Evolutionary conservation across 202 grass and related monocot species (phyloP).

Genomic region (Setaria viridis): DNA sequence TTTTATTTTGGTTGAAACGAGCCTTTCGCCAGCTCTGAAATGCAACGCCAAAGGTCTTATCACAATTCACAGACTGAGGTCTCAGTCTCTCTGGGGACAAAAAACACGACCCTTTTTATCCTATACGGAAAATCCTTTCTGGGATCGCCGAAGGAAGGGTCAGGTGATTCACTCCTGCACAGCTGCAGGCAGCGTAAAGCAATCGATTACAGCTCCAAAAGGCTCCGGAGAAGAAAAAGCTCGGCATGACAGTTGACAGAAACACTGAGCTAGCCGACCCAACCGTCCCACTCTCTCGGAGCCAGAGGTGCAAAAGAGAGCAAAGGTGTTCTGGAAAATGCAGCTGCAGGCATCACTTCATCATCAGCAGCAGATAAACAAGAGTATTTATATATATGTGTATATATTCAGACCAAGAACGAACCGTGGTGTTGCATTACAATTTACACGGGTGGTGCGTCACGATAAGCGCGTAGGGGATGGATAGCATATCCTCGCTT

Average conservation of each 20-base stretch:
- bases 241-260: conserved; percentile 19
- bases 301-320: background rate
- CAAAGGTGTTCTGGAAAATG: conserved; percentile 5
- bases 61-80: background rate
- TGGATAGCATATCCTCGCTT: conserved; percentile 35
- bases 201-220: background rate
- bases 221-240: background rate
- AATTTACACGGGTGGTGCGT: background rate
- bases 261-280: conserved; percentile 36
- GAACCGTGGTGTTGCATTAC: background rate
- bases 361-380: background rate
- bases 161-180: conserved; percentile 42
- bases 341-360: background rate
- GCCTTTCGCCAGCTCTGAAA: background rate
- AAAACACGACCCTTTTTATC: background rate
- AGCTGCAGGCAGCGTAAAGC: conserved; percentile 38
- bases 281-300: conserved; percentile 30
- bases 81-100: background rate
- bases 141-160: conserved; percentile 21
- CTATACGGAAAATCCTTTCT: background rate
- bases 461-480: conserved; percentile 48
- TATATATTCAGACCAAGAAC: background rate
- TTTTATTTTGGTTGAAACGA: background rate
- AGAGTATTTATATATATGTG: background rate
- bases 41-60: conserved; percentile 16